A percentile compares a stretch with the other conserved stretches of the same genome.
These are phyloP conservation scores for Syncephalastrum sp. DNA, from an alignment of 371 early-diverging fungal genomes.

Conservation along the genomic window DNA sequence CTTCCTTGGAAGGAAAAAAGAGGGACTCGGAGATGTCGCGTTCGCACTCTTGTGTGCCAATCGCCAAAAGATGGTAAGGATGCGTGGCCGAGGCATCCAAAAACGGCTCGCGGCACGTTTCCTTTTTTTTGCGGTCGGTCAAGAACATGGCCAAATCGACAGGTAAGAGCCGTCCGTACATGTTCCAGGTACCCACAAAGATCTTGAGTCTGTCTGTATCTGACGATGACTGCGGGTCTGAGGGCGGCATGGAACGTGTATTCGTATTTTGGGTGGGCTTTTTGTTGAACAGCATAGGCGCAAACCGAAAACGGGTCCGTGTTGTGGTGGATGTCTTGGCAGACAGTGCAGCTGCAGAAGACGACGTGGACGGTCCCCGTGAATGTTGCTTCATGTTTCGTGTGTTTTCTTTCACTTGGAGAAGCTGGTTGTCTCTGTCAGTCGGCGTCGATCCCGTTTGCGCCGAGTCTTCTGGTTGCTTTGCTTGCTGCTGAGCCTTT, in stretches of 20 bases:
- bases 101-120: slow-evolving; percentile 4
- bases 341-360: slow-evolving; percentile 55
- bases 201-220: slow-evolving; percentile 47
- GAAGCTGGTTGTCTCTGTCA: too few relatives aligned
- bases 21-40: slow-evolving; percentile 60
- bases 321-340: slow-evolving; percentile 82
- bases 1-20: slow-evolving; percentile 59
- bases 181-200: slow-evolving; percentile 77
- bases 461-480: too few relatives aligned
- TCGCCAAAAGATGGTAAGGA: slow-evolving; percentile 65
- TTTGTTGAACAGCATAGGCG: too few relatives aligned
- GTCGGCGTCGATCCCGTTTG: too few relatives aligned
- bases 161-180: slow-evolving; percentile 63
- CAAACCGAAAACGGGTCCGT: slow-evolving; percentile 45
- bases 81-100: slow-evolving; percentile 24
- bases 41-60: slow-evolving; percentile 79
- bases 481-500: too few relatives aligned
- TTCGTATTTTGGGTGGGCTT: too few relatives aligned
- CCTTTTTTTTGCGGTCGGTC: slow-evolving; percentile 9
- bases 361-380: too few relatives aligned
- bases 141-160: slow-evolving; percentile 34
- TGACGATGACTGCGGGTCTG: too few relatives aligned
- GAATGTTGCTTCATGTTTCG: too few relatives aligned
- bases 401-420: too few relatives aligned
- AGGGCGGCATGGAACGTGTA: too few relatives aligned